Base-by-base conservation (phyloP, 2,329 filamentous ascomycete genomes). In the Neofusicoccum ribis region DNA sequence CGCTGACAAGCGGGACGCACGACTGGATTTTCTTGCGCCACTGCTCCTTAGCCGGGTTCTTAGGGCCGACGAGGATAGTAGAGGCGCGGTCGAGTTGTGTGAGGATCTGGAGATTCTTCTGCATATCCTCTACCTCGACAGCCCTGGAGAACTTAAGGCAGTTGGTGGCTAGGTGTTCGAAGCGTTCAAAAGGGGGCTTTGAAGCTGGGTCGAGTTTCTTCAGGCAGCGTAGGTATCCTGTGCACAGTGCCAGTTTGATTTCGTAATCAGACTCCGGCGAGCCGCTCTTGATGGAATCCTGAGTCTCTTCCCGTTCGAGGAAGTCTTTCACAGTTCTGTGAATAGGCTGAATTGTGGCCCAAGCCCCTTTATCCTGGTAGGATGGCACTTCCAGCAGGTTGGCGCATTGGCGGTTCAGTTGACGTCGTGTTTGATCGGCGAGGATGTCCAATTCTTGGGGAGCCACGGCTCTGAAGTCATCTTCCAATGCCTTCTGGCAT, bases 261-360 rank as follows among this genome's bases (percentile, higher is more conserved):
- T 54, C 50, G n/a, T 44, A 23, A 5, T 52, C 41, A 2, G 37
- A 36, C n/a, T 54, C 47, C 1, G 27, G 15, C 7, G 49, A 54
- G n/a, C 37, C 39, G 7, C 11, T 27, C 17, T 46, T 14, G 41
- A 63, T 46, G 11, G 36, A 31, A 11, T 54, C 27, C n/a, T 36
- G 50, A 3, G 39, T 44, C 9, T 37, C 31, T 7, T 52, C 11
- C 12, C 46, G 47, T 14, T 37, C 39, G 12, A 60, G 23, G 52
- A 68, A 71, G 37, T 71, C 67, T n/a, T 62, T 51, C 1, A 65
- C 70, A 12, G 65, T 69, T 5, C 67, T 62, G 49, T 71, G 68
- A 8, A 69, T 37, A 43, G 67, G 69, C 5, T 34, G 23, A 5
- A 70, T 27, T 56, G 43, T 44, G n/a, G 37, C 44, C 27, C 56